Conservation (phyloP, 2,329 filamentous ascomycete genomes). For the Pyrenophora graminea region DNA sequence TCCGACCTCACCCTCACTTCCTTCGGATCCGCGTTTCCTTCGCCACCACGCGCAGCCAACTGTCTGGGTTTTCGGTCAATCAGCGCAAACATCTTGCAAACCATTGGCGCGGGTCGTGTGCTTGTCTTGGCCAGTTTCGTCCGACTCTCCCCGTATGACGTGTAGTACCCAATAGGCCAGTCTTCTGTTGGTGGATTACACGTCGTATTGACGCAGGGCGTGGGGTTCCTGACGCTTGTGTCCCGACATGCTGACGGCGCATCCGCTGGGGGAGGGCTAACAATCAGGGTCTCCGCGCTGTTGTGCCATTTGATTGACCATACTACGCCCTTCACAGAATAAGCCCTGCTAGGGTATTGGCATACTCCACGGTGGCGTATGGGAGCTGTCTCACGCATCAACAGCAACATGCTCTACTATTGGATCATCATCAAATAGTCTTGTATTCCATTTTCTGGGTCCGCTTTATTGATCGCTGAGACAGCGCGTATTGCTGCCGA, state of each 20-base stretch:
- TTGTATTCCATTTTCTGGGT: neutral
- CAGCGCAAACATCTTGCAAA: slow-evolving; percentile 4
- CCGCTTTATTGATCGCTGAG: neutral
- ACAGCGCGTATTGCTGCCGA: neutral
- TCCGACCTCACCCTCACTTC: neutral
- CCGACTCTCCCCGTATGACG: slow-evolving; percentile 32
- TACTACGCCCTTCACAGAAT: too few species aligned
- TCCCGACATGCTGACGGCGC: neutral
- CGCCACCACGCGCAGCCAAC: slow-evolving; percentile 14
- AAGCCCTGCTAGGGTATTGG: too few species aligned
- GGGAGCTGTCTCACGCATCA: too few species aligned
- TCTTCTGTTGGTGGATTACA: slow-evolving; percentile 9
- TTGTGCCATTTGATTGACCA: too few species aligned
- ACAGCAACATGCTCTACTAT: too few species aligned
- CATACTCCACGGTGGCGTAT: too few species aligned
- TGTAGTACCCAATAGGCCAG: slow-evolving; percentile 2
- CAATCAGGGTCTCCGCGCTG: slow-evolving; percentile 7
- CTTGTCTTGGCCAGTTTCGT: slow-evolving; percentile 11
- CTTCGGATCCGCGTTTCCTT: slow-evolving; percentile 12
- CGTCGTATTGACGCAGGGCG: slow-evolving; percentile 8
- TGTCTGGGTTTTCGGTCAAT: slow-evolving; percentile 11
- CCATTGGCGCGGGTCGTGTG: slow-evolving; percentile 15
- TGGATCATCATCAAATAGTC: neutral
- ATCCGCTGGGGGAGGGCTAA: slow-evolving; percentile 2
- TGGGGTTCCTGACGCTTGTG: slow-evolving; percentile 13